Percentiles rank a stretch among this genome's conserved stretches.
Evolutionary conservation across 257 asterid genomes (phyloP).

Genomic region (Salvia hispanica): DNA sequence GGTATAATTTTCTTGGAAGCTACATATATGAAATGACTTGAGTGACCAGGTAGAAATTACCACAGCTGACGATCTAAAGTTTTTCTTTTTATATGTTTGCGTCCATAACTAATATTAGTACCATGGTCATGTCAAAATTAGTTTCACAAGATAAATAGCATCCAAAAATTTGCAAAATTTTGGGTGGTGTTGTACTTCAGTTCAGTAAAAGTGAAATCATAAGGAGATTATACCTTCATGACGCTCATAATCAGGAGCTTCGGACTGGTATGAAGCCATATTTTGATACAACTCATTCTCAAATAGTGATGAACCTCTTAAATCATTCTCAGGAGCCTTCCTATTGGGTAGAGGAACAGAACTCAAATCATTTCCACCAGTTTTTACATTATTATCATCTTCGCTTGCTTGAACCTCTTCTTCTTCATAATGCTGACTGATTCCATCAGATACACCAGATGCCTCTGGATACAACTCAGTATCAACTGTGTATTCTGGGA

Average conservation of each 20-base stretch:
- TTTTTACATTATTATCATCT: slow-evolving; percentile 42
- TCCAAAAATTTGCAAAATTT: not conserved
- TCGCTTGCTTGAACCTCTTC: slow-evolving; percentile 56
- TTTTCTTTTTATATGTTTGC: not conserved
- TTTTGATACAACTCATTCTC: slow-evolving; percentile 49
- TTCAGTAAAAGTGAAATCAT: not conserved
- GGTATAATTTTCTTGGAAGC: not conserved
- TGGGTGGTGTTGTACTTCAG: not conserved
- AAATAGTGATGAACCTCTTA: slow-evolving; percentile 50
- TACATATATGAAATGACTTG: too few relatives aligned
- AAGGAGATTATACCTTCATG: slow-evolving; percentile 51
- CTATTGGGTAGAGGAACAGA: slow-evolving; percentile 50
- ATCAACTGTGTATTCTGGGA: slow-evolving; percentile 48
- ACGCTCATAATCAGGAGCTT: slow-evolving; percentile 44
- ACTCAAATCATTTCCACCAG: slow-evolving; percentile 45
- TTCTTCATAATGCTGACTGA: slow-evolving; percentile 39
- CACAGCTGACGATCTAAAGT: not conserved
- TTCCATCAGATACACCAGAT: slow-evolving; percentile 39
- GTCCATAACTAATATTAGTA: not conserved
- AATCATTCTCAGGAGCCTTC: slow-evolving; percentile 53
- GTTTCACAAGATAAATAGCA: slow-evolving; percentile 9
- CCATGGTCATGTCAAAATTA: not conserved
- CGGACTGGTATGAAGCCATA: slow-evolving; percentile 49
- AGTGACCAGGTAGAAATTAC: too few relatives aligned
- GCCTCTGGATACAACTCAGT: slow-evolving; percentile 53